Evolutionary conservation across 1,139 yeast genomes (phyloP).

Genomic region (Candida mesenterica): DNA sequence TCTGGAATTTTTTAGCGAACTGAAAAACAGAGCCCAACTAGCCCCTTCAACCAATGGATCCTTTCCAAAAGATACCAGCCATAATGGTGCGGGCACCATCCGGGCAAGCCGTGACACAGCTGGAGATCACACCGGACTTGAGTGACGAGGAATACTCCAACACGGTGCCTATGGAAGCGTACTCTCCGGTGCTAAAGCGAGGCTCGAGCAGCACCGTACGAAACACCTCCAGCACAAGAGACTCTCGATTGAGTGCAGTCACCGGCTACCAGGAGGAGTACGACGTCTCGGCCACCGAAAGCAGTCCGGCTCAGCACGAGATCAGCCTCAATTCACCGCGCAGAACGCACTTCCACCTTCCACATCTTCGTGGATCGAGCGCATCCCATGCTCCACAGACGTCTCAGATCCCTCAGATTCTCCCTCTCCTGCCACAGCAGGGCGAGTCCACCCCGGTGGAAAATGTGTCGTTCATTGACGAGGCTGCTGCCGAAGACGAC

Average conservation of each 20-base stretch:
- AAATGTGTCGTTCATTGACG: conserved; percentile 18
- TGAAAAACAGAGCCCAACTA: background rate
- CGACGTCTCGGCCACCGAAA: too few species aligned
- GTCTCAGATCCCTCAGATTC: too few species aligned
- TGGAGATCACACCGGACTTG: background rate
- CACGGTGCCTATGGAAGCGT: background rate
- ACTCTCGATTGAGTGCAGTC: too few species aligned
- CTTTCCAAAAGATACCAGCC: background rate
- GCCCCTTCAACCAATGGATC: background rate
- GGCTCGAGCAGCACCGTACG: too few species aligned
- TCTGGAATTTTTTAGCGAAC: background rate
- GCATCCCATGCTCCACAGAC: too few species aligned
- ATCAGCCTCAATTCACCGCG: background rate
- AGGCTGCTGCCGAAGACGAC: conserved; percentile 32
- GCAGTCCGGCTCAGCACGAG: too few species aligned
- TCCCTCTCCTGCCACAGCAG: too few species aligned
- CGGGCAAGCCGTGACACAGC: background rate
- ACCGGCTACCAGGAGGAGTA: too few species aligned
- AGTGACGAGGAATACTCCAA: background rate
- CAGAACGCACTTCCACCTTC: background rate
- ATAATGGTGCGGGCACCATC: background rate
- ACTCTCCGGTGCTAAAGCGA: too few species aligned
- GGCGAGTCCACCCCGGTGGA: too few species aligned
- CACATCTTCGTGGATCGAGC: too few species aligned
- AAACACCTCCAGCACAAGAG: too few species aligned